Base-by-base conservation (phyloP, 176 grass and related monocot genomes). In the Phoenix roebelenii region DNA sequence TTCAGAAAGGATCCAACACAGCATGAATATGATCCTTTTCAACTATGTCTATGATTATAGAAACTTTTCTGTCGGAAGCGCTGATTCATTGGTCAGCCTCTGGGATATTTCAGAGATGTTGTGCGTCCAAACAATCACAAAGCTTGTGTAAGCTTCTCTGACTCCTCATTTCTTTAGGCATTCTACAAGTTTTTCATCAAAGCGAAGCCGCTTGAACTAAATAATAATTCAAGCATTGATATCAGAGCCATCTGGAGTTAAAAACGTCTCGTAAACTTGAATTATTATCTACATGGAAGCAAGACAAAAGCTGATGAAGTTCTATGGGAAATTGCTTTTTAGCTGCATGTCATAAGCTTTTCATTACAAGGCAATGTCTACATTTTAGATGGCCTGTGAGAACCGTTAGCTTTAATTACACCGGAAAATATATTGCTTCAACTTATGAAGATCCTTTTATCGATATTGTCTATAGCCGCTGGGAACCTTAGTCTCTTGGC, bases 1-100 rank as follows among this genome's bases (percentile, higher is more conserved):
- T 39, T 26, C 7, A 5, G 30, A 35, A 35, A 35, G 30, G 5
- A 76, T 59, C 29, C 22, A 66, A 51, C 9, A 3, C 16, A 44
- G 65, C 39, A 16, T 48, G 53, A 54, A 67, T n/a, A 3, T 23
- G 18, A 44, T 23, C 7, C 16, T 58, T 77, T 76, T 52, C 52
- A 55, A 55, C 23, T 71, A 18, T 82, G 64, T 29, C 60, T 35
- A 35, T 7, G 30, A 67, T 67, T 69, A 16, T 60, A 95, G 93
- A 62, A 92, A 92, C 72, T 92, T 98, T 32, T 87, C 93, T 77
- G 87, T 98, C 72, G 93, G 93, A 76, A 98, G 93, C 81, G 84
- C 93, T 67, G 93, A 98, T 85, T 98, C 93, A 60, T 84, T 98
- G 23, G 93, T 98, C 32, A 98, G 93, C 76, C 84, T 98, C 60